These are phyloP conservation scores for Colletotrichum sp. DNA, from an alignment of 2,329 filamentous ascomycete genomes.

Conservation along the genomic window DNA sequence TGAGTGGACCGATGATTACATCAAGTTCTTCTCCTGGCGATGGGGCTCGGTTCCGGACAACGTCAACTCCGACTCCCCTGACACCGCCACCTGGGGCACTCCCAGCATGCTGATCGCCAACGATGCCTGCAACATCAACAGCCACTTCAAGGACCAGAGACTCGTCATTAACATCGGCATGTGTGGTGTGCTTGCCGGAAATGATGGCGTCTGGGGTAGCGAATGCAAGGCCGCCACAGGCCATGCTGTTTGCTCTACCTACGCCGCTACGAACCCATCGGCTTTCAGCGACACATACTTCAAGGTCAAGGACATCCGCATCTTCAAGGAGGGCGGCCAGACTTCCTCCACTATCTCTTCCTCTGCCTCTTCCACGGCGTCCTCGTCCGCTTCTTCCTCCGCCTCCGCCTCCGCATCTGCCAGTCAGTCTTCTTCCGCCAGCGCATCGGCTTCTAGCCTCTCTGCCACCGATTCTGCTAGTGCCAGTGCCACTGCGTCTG, in stretches of 20 bases:
- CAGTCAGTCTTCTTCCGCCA: background rate
- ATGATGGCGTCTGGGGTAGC: slow-evolving; percentile 30
- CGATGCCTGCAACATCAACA: slow-evolving; percentile 65
- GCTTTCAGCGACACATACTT: slow-evolving; percentile 43
- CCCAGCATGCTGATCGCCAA: slow-evolving; percentile 67
- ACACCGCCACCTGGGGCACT: slow-evolving; percentile 68
- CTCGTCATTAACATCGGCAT: slow-evolving; percentile 79
- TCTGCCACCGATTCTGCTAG: background rate
- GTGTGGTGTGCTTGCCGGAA: slow-evolving; percentile 73
- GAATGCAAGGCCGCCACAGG: slow-evolving; percentile 28
- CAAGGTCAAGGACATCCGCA: slow-evolving; percentile 50
- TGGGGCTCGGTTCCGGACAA: slow-evolving; percentile 35
- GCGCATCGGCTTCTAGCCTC: background rate
- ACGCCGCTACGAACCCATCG: slow-evolving; percentile 39
- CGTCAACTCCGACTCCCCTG: slow-evolving; percentile 50
- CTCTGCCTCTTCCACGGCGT: background rate
- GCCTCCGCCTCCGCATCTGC: background rate
- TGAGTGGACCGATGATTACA: slow-evolving; percentile 44
- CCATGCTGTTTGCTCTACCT: slow-evolving; percentile 36
- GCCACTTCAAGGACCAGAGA: slow-evolving; percentile 68
- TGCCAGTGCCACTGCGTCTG: background rate
- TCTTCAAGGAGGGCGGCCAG: slow-evolving; percentile 28
- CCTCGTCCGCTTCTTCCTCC: background rate
- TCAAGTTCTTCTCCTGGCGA: slow-evolving; percentile 46
- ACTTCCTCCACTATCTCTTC: background rate